These are phyloP conservation scores for Kwoniella botswanensis DNA, from an alignment of 768 basidiomycete genomes.

Conservation along the genomic window DNA sequence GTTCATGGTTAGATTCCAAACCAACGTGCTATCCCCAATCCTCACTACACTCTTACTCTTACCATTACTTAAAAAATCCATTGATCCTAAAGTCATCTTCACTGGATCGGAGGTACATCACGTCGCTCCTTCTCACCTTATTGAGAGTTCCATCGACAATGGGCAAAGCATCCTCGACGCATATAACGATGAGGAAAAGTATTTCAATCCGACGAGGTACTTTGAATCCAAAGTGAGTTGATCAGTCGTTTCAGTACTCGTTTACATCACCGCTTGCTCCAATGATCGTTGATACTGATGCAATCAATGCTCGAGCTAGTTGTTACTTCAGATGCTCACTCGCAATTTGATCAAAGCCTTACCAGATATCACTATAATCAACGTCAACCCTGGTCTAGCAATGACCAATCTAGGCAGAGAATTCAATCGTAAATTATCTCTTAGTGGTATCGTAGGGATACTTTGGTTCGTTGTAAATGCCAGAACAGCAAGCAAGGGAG, in stretches of 20 bases:
- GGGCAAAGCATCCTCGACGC: not conserved
- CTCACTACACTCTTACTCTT: constrained; percentile 17
- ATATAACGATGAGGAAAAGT: constrained; percentile 22
- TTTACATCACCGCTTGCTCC: too few relatives aligned
- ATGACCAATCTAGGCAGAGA: constrained; percentile 28
- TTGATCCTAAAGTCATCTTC: constrained; percentile 24
- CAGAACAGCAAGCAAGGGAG: constrained; percentile 14
- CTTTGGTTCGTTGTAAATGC: constrained; percentile 6
- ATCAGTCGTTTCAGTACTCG: not conserved
- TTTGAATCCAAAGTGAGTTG: constrained; percentile 29
- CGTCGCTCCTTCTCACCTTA: constrained; percentile 5
- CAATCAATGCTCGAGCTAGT: not conserved
- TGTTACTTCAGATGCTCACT: constrained; percentile 24
- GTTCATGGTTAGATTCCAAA: constrained; percentile 13
- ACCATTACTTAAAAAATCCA: constrained; percentile 18
- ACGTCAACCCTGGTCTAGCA: constrained; percentile 20
- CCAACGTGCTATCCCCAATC: constrained; percentile 30
- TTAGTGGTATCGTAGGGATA: not conserved
- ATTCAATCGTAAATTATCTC: constrained; percentile 3
- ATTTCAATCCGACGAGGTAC: constrained; percentile 23
- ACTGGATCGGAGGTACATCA: constrained; percentile 26
- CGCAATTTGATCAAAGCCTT: constrained; percentile 13
- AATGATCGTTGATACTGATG: not conserved
- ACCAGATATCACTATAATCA: constrained; percentile 15
- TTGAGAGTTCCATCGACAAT: constrained; percentile 6